Evolutionary conservation across 352 stramenopile species (phyloP), one percentile per base, ranked within the genome.

Genomic region (Elongisporangium senticosum): DNA sequence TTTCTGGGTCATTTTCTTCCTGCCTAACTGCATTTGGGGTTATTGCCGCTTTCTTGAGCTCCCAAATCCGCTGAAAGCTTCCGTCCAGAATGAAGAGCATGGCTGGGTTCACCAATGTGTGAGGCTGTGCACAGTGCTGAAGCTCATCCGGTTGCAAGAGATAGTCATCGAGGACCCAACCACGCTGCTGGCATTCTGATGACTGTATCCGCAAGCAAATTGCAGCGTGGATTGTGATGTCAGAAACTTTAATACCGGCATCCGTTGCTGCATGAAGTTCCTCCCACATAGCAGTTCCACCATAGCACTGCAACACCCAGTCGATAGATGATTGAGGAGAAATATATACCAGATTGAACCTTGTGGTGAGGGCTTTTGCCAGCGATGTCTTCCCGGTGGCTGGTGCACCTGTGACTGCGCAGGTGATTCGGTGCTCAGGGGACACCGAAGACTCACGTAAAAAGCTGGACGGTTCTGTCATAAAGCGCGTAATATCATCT

Each of bases 161-260:
- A 52, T 78, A 87, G 14, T 75, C 74, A 43, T 90, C 77, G 8
- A 92, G 68, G 22, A 87, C 71, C 79, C 79, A 92, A 17, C 82
- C 82, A 53, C 64, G 54, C 6, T 63, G 55, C 15, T 87, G 73
- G 24, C 82, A 92, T 11, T 92, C 79, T 3, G 77, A 74, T 2
- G 74, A 79, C 19, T 73, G 71, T 47, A 92, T 55, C 14, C 82
- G 75, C 61, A 60, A 54, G 49, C 61, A 58, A 17, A 91, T 66
- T 0, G 65, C 78, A 13, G 74, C 68, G 28, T 83, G 64, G 4
- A 69, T 64, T 17, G 11, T 17, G 4, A 70, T 33, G 0, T 53
- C 57, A 7, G 50, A 19, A 48, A 79, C 67, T n/a, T 49, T 20
- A 53, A 64, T 22, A 39, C 61, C 55, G 33, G 51, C 26, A 65